A percentile compares a stretch with the other conserved stretches of the same genome.
phyloP scores from a whole-genome alignment of 2,329 filamentous ascomycete genomes.

The Hymenotorrendiella dingleyae region DNA sequence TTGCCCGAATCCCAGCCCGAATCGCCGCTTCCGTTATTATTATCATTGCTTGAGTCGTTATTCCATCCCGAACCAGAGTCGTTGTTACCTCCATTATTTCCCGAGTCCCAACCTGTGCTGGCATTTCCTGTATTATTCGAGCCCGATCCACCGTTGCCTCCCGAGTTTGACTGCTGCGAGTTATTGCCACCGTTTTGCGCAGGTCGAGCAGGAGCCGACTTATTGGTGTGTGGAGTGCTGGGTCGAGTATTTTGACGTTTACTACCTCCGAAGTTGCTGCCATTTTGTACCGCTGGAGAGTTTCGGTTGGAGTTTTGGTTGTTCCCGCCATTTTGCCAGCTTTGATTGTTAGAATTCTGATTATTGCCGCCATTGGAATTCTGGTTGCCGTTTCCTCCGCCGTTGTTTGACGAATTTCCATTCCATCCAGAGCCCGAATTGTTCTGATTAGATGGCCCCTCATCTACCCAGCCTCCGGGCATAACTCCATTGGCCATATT shows the following conservation, averaged over 20 bases:
- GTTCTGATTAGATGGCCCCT: constrained; percentile 6
- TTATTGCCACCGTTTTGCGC: too few relatives aligned
- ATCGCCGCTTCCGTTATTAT: constrained; percentile 6
- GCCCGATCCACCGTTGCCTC: too few relatives aligned
- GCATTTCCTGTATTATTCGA: background rate
- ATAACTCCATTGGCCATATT: constrained; percentile 2
- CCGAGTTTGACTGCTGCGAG: too few relatives aligned
- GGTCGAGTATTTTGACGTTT: too few relatives aligned
- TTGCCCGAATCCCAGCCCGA: constrained; percentile 13
- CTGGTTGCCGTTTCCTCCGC: constrained; percentile 4
- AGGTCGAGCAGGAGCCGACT: too few relatives aligned
- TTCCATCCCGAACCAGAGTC: constrained; percentile 9
- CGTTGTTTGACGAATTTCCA: constrained; percentile 3
- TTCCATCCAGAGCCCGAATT: background rate
- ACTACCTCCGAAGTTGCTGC: too few relatives aligned
- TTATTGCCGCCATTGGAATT: background rate
- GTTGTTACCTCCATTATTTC: constrained; percentile 16
- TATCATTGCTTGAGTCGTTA: background rate
- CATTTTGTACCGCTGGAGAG: background rate
- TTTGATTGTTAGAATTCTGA: constrained; percentile 1
- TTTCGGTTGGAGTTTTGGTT: background rate
- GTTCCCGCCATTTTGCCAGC: constrained; percentile 5
- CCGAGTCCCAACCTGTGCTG: constrained; percentile 11
- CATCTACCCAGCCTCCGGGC: constrained; percentile 13
- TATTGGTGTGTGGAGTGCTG: too few relatives aligned